Conservation (phyloP, 2,329 filamentous ascomycete genomes). For the Penicillium thymicola region DNA sequence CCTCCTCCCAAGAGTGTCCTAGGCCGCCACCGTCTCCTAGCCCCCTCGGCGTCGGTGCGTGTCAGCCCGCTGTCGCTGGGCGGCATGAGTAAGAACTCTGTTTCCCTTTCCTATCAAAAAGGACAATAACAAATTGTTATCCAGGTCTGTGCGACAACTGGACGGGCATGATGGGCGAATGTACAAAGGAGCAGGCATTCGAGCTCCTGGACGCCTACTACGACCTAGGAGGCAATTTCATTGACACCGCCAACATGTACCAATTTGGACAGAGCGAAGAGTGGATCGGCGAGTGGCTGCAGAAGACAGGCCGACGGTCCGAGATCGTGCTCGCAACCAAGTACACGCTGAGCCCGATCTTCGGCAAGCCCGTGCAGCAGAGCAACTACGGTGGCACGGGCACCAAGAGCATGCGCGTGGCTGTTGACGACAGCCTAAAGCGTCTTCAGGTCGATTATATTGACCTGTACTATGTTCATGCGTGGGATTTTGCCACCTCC, state of each 20-base stretch:
- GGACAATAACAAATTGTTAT: no score
- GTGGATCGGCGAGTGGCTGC: constrained; percentile 53
- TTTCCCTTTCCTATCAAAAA: no score
- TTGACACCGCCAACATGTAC: constrained; percentile 52
- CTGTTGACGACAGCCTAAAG: constrained; percentile 27
- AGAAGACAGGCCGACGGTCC: constrained; percentile 43
- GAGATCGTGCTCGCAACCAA: not conserved
- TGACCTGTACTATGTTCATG: constrained; percentile 39
- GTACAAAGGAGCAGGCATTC: constrained; percentile 45
- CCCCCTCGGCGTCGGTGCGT: constrained; percentile 28
- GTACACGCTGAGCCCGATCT: constrained; percentile 46
- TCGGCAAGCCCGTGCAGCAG: constrained; percentile 34
- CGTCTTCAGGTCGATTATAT: constrained; percentile 38
- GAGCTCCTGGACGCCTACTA: constrained; percentile 48
- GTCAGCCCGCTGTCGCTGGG: constrained; percentile 34
- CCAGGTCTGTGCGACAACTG: constrained; percentile 22
- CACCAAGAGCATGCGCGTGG: constrained; percentile 29
- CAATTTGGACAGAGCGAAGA: constrained; percentile 47
- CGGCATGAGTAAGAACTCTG: constrained; percentile 24
- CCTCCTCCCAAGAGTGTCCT: constrained; percentile 4
- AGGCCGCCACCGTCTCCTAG: constrained; percentile 24
- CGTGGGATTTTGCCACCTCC: constrained; percentile 64
- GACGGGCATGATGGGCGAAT: constrained; percentile 35
- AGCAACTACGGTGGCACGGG: constrained; percentile 44
- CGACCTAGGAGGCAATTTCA: constrained; percentile 50